phyloP scores from a whole-genome alignment of 805 yeast species.

The Barnettozyma siamensis region DNA sequence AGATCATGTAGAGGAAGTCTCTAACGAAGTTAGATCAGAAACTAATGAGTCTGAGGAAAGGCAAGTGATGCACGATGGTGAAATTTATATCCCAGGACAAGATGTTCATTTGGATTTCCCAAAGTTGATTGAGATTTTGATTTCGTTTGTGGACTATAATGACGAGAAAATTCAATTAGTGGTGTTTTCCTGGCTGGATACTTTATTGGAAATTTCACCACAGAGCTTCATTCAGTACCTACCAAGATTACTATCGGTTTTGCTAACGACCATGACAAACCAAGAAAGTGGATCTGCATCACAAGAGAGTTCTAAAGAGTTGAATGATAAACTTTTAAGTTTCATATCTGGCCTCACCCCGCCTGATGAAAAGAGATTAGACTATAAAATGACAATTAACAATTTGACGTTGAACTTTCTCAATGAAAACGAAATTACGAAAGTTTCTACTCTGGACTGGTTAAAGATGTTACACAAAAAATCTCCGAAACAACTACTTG shows the following conservation, averaged over 20 bases:
- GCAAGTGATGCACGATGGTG: conserved; percentile 38
- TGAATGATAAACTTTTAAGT: conserved; percentile 53
- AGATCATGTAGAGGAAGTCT: neutral
- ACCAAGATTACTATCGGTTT: conserved; percentile 66
- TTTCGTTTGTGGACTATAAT: conserved; percentile 66
- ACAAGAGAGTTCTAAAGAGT: conserved; percentile 46
- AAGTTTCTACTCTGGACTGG: conserved; percentile 88
- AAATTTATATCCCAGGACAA: conserved; percentile 65
- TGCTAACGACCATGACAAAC: conserved; percentile 55
- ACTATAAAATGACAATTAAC: conserved; percentile 58
- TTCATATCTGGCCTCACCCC: conserved; percentile 31
- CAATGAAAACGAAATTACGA: conserved; percentile 72
- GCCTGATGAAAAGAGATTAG: conserved; percentile 31
- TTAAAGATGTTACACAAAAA: conserved; percentile 71
- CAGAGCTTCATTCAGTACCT: conserved; percentile 65
- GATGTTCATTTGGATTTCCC: conserved; percentile 78
- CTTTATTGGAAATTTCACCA: conserved; percentile 68
- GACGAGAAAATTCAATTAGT: conserved; percentile 74
- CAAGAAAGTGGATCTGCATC: conserved; percentile 35
- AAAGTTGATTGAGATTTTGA: conserved; percentile 70
- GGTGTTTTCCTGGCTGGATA: conserved; percentile 77
- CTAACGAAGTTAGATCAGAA: conserved; percentile 20
- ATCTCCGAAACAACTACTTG: conserved; percentile 52
- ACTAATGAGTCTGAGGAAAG: neutral
- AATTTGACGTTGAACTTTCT: conserved; percentile 67